Evolutionary conservation across 208 protist species (phyloP).

Genomic region (Trichomonas tenax): DNA sequence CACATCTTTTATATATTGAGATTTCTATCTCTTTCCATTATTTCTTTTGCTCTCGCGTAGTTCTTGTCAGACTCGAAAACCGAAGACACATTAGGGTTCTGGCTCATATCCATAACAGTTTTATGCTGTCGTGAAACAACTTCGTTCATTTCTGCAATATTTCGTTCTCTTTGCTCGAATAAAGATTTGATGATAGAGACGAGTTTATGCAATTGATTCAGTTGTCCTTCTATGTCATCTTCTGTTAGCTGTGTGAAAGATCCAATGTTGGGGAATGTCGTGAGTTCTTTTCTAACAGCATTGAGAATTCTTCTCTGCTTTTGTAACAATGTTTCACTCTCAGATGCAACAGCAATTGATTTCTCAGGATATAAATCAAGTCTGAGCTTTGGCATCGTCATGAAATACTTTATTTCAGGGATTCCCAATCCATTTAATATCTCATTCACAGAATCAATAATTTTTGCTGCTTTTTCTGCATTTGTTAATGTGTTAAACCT

Average conservation of each 20-base stretch:
- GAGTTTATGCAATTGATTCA: background rate
- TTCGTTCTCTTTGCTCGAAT: background rate
- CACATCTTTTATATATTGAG: background rate
- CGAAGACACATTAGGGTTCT: background rate
- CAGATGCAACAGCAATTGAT: background rate
- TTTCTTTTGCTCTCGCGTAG: background rate
- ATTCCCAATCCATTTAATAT: background rate
- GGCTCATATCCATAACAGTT: background rate
- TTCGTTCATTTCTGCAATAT: background rate
- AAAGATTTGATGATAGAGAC: background rate
- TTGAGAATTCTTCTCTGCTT: background rate
- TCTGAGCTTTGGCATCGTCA: background rate
- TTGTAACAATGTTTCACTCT: background rate
- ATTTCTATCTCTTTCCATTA: background rate
- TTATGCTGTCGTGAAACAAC: background rate
- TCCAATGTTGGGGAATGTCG: background rate
- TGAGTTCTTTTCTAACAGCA: background rate
- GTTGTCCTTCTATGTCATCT: background rate
- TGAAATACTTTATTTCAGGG: background rate
- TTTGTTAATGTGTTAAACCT: background rate
- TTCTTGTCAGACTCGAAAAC: background rate
- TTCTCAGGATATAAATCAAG: background rate
- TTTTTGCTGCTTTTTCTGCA: background rate
- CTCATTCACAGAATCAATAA: background rate
- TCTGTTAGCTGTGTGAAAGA: background rate